A percentile compares a stretch with the other conserved stretches of the same genome.
phyloP scores from a whole-genome alignment of 1,139 yeast species.

The Diutina scorzettiae region DNA sequence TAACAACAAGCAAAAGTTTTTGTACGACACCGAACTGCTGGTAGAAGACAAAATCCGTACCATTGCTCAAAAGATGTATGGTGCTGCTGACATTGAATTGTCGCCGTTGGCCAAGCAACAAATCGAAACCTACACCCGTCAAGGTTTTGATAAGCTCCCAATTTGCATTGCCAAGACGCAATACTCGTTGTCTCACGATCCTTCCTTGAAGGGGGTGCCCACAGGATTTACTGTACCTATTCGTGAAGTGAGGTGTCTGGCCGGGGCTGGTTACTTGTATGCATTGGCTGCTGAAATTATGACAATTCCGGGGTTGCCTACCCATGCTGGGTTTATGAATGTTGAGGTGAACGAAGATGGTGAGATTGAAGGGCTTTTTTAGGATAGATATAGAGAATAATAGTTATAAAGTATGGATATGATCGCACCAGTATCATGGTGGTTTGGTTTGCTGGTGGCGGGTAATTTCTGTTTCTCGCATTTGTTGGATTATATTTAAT shows the following conservation, averaged over 20 bases:
- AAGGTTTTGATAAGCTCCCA: constrained; percentile 88
- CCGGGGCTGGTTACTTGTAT: constrained; percentile 94
- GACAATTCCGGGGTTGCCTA: constrained; percentile 96
- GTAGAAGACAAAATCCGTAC: constrained; percentile 76
- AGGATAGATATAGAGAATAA: constrained; percentile 13
- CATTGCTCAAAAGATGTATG: constrained; percentile 88
- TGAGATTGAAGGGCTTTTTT: constrained; percentile 90
- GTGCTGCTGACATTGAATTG: constrained; percentile 83
- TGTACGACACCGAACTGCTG: constrained; percentile 59
- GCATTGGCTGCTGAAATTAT: constrained; percentile 96
- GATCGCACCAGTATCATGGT: too few species aligned
- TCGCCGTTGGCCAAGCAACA: constrained; percentile 76
- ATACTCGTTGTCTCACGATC: constrained; percentile 91
- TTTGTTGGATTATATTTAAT: too few species aligned
- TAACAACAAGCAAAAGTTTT: constrained; percentile 42
- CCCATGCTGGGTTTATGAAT: constrained; percentile 94
- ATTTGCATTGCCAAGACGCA: constrained; percentile 97
- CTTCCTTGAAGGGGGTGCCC: constrained; percentile 89
- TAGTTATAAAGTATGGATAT: too few species aligned
- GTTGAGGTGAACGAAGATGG: constrained; percentile 91
- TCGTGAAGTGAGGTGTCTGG: constrained; percentile 85
- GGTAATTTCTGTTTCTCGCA: too few species aligned
- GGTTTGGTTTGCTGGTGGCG: too few species aligned
- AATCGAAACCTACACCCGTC: constrained; percentile 72
- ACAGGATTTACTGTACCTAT: constrained; percentile 90